phyloP scores from a whole-genome alignment of 1,284 basidiomycete species.

The Pyrrhoderma noxium region DNA sequence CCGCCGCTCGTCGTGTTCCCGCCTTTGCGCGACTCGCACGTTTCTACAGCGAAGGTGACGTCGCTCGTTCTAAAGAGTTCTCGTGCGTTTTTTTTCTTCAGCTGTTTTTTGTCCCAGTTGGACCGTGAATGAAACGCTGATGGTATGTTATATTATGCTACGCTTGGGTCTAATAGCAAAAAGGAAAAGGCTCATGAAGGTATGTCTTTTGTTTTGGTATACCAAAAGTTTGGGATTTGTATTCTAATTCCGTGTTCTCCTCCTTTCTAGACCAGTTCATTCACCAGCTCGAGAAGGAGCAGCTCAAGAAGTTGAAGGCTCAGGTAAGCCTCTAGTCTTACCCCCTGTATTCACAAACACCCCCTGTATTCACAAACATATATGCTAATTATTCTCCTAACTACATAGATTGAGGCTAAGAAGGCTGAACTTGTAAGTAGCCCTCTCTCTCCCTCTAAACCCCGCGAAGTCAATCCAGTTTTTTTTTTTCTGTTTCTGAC shows the following conservation, averaged over 20 bases:
- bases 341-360: neutral
- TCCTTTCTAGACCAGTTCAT: constrained; percentile 47
- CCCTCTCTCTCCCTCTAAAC: neutral
- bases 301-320: constrained; percentile 48
- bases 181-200: constrained; percentile 72
- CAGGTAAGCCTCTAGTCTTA: constrained; percentile 35
- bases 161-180: constrained; percentile 38
- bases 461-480: neutral
- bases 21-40: constrained; percentile 6
- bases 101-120: neutral
- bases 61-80: constrained; percentile 19
- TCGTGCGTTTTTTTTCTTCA: constrained; percentile 11
- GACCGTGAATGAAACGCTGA: constrained; percentile 1
- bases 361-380: neutral
- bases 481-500: constrained; percentile 5
- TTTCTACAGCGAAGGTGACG: constrained; percentile 18
- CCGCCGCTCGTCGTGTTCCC: neutral
- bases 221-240: too few species aligned
- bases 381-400: too few species aligned
- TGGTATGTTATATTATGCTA: too few species aligned
- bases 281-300: constrained; percentile 46
- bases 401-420: constrained; percentile 46
- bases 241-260: constrained; percentile 3
- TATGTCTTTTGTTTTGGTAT: constrained; percentile 23
- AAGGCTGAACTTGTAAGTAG: constrained; percentile 50